Base-by-base conservation (phyloP, 2,329 filamentous ascomycete genomes). In the Alternaria sp. region DNA sequence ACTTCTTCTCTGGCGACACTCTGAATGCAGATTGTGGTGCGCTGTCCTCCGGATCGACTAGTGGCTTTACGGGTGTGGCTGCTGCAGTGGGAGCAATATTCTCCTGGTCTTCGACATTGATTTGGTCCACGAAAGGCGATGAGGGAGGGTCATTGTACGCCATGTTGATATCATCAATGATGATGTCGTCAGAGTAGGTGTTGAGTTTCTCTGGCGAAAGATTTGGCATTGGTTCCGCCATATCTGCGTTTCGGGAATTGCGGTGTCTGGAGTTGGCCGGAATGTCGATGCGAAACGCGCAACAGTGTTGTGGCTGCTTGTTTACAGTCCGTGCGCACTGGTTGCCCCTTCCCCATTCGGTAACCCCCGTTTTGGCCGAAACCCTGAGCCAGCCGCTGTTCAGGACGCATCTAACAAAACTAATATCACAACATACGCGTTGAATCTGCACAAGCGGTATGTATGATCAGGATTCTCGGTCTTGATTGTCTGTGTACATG, bases 101-200 rank as follows among this genome's bases (percentile, higher is more conserved):
- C 53, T 79, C 77, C 51, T 78, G 75, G 60, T 78, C 65, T 26
- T 78, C 75, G 26, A 67, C 58, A 17, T 79, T 78, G 50, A 82
- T 68, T 53, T 82, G 77, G 40, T 77, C 72, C n/a, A 81, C 68
- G 66, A 83, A 84, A 13, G 82, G 82, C 36, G 81, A 83, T 54
- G 80, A 82, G 5, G 79, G 78, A 24, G 76, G 77, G 17, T 80
- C 75, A 62, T 80, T 73, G 69, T 73, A 79, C 44, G 71, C 71
- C 46, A 75, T 77, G 42, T 77, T 74, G 29, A 73, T 68, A 29
- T 75, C 73, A 54, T 71, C 69, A 23, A 60, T 63, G 23, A 55
- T 54, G 44, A 68, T 67, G 10, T 61, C 51, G 37, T 66, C 59
- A 4, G 68, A 55, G 39, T 59, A 54, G n/a, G 69, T 59, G 51